Evolutionary conservation across 2,329 filamentous ascomycete genomes (phyloP), one percentile per base, ranked within the genome.

Genomic region (Alternaria arborescens): DNA sequence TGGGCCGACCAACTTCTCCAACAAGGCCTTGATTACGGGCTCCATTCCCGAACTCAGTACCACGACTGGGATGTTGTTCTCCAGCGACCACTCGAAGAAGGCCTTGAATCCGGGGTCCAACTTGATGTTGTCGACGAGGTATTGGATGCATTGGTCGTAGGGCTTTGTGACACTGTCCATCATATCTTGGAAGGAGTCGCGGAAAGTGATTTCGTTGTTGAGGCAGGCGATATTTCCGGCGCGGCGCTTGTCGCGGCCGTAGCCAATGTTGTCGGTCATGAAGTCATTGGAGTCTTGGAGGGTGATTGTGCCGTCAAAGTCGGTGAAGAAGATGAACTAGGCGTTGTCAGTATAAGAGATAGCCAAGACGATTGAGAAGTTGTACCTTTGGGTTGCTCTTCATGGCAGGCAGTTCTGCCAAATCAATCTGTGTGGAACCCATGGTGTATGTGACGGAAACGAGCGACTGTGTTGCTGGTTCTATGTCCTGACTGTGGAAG

Each of bases 251-350:
- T 86, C 88, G 28, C 80, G 75, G 52, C 95, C 95, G 76, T 90
- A 97, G 64, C 95, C 95, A 62, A 97, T 86, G 80, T 92, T 95
- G 83, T 98, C 95, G 59, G 94, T 97, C 82, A 90, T 83, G 73
- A 82, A 88, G 76, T 90, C 88, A 83, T 90, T 90, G 81, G 85
- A 88, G 79, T 90, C 88, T 73, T 87, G 83, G 58, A 88, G 85
- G 50, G 94, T 97, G 77, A 97, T 94, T 55, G 94, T 98, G 74
- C 95, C 95, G 81, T 99, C 95, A 77, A 98, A 98, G 82, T 99
- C 95, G 70, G 94, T 97, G 84, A 98, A 98, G 87, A 99, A 97
- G 84, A 99, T 94, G 83, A 92, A 91, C 81, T 93, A 32, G 16
- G 42, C 12, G 24, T 18, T 52, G 64, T 76, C 50, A 72, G 65